Evolutionary conservation across 352 stramenopile species (phyloP), one percentile per base, ranked within the genome.

Genomic region (Globisporangium spinosum): DNA sequence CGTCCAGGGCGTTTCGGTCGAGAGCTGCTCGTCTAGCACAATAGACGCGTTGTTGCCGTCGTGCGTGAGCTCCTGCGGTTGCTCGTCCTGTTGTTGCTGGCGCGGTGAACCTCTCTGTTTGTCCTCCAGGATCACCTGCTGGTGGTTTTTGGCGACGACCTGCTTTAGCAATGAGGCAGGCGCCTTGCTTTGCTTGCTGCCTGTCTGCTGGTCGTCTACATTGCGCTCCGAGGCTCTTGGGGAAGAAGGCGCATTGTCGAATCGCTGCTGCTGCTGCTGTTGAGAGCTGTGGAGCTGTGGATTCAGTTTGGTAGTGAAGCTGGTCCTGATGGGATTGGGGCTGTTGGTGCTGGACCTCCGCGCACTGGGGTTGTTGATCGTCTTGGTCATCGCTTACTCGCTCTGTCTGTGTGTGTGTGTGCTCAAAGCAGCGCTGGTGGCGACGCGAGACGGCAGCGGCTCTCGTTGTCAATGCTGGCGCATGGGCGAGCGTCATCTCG

Each of bases 21-120:
- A 67, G 10, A 67, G 43, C 20, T 79, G 76, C 45, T 89, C 79
- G 15, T 91, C 74, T 9, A 86, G 64, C 3, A 91, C 70, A 32
- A 95, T 94, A 7, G 85, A 94, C 9, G 87, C 85, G 45, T 93
- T 93, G 73, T 93, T 91, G 40, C 79, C 87, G 58, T 95, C 75
- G 54, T 95, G 87, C 59, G 73, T 76, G 32, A 95, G 67, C 57
- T 68, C 47, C 58, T 77, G 71, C 29, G 77, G 68, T 25, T 40
- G 10, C 1, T 62, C 35, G 6, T n/a, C 43, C 27, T 32, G 29
- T 32, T 12, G 38, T n/a, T 61, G 43, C 10, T 45, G 38, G 20
- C 29, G 47, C n/a, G 40, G 58, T 17, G 43, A 58, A 2, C 27
- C 57, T 40, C 38, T 38, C 32, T 70, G 56, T 32, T 57, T 66